Evolutionary conservation across 2,329 filamentous ascomycete genomes (phyloP), one percentile per base, ranked within the genome.

Genomic region (Neonectria sp.): DNA sequence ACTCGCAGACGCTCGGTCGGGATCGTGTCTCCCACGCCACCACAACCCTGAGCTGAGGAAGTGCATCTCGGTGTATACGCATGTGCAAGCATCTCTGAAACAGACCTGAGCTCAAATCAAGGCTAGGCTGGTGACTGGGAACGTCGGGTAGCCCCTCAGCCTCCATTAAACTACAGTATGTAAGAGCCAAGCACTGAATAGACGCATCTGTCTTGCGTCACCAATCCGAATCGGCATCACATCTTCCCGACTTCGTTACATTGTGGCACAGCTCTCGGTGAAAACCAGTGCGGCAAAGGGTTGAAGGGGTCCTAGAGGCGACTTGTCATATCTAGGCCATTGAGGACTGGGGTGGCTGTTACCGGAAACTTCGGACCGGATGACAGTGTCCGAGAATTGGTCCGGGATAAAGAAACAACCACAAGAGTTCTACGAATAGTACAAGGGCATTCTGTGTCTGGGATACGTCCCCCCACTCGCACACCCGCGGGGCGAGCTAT

Each of bases 1-100:
- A 64, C 59, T 59, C 55, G 48, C 24, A 55, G 61, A 48, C 48
- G 27, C 27, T 52, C 11, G 29, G 46, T 25, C 37, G 15, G 35
- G n/a, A 4, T 6, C 13, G 11, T 37, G 27, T 46, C 60, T 33
- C n/a, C 13, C 24, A 52, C 48, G 11, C 17, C 8, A 40, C 37
- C 15, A 17, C 37, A 40, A 33, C 29, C 4, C 4, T 11, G 4
- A 1, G 27, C n/a, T 3, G 12, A 21, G n/a, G 8, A 9, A 21
- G 17, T 24, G 29, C 29, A n/a, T 21, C 29, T 33, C 48, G 12
- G 17, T 35, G 17, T 53, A 53, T 33, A 11, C 21, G 48, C 29
- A 17, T 33, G 27, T 8, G 48, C 17, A 51, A 27, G 29, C 48
- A 51, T 29, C 3, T 21, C 9, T 35, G 25, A 53, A 51, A 53